Conservation (phyloP, 768 basidiomycete species). For the Russula sp. region DNA sequence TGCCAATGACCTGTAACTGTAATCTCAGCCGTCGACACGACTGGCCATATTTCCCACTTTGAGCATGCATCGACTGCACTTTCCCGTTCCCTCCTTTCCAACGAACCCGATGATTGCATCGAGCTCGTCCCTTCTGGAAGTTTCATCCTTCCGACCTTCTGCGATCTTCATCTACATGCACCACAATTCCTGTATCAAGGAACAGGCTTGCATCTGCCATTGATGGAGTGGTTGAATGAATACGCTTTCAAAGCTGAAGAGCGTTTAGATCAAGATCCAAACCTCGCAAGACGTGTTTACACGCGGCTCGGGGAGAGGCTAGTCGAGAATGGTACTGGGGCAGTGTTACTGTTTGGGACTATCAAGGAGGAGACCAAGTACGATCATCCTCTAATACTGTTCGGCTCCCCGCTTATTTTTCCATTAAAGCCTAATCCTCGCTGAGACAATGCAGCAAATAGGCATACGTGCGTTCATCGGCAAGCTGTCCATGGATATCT, state of each 20-base stretch:
- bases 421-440: conserved; percentile 61
- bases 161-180: conserved; percentile 81
- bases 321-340: conserved; percentile 68
- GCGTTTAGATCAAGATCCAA: conserved; percentile 54
- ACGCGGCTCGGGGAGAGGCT: conserved; percentile 58
- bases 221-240: conserved; percentile 78
- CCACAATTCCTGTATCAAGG: conserved; percentile 89
- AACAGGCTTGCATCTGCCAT: conserved; percentile 74
- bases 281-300: conserved; percentile 64
- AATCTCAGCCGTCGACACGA: conserved; percentile 7
- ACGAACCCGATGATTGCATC: conserved; percentile 22
- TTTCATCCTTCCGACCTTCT: conserved; percentile 75
- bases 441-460: conserved; percentile 59
- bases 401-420: background rate
- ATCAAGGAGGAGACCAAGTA: conserved; percentile 81
- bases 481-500: conserved; percentile 87
- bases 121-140: conserved; percentile 42
- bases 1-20: background rate
- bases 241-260: conserved; percentile 85
- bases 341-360: conserved; percentile 77
- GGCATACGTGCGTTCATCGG: conserved; percentile 83
- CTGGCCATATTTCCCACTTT: conserved; percentile 49
- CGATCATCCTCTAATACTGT: conserved; percentile 24
- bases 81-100: conserved; percentile 34
- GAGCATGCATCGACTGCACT: conserved; percentile 33